Conservation (phyloP, 2,329 filamentous ascomycete species). For the Lasiodiplodia sp. region DNA sequence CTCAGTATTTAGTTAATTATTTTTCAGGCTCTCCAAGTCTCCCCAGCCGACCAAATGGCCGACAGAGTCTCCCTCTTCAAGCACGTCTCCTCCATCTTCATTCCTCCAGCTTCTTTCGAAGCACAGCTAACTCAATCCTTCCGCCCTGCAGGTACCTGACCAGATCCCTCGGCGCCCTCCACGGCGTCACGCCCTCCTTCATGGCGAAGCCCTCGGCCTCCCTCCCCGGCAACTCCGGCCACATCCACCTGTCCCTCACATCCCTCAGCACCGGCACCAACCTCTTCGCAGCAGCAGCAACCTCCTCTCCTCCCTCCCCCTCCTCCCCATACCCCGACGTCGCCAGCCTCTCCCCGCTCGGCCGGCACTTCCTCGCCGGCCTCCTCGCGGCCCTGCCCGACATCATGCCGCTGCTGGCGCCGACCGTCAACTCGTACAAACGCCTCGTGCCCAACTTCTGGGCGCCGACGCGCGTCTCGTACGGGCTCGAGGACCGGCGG, state of each 20-base stretch:
- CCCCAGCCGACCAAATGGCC: too few relatives aligned
- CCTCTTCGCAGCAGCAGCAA: neutral
- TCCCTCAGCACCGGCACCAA: neutral
- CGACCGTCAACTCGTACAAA: neutral
- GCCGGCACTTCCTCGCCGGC: constrained; percentile 2
- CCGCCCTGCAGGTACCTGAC: too few relatives aligned
- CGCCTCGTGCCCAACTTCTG: neutral
- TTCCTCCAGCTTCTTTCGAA: too few relatives aligned
- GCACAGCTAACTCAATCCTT: too few relatives aligned
- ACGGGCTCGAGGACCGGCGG: too few relatives aligned
- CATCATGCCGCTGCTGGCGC: neutral
- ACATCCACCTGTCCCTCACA: neutral
- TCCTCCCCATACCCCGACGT: constrained; percentile 23
- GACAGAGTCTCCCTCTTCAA: too few relatives aligned
- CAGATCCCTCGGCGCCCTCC: too few relatives aligned
- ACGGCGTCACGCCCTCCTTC: too few relatives aligned
- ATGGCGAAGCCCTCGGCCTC: neutral
- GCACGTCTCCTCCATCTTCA: too few relatives aligned
- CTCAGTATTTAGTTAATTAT: too few relatives aligned
- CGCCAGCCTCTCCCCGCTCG: constrained; percentile 31
- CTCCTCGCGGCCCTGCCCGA: neutral
- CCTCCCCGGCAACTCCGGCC: neutral
- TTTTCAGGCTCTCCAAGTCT: too few relatives aligned
- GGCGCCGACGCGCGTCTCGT: neutral
- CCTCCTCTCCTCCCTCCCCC: neutral